Evolutionary conservation across 805 yeast genomes (phyloP), one percentile per base, ranked within the genome.

Genomic region (Clavispora phyllophila): DNA sequence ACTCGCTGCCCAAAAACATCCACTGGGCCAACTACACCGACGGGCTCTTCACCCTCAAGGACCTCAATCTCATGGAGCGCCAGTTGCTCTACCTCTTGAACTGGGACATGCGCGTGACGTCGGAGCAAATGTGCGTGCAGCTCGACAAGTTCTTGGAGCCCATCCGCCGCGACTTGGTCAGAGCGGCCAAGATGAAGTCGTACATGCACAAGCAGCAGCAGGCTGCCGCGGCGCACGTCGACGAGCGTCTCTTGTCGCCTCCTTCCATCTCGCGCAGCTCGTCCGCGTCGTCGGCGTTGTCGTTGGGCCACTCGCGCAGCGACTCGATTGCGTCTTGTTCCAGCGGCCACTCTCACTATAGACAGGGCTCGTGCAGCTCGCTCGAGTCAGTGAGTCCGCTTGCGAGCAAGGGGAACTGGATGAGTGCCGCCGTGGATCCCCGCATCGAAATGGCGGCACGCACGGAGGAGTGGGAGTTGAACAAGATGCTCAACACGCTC

Each of bases 21-120:
- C 89, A 84, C 61, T 85, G 95, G 95, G 81, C 87, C 32, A 76
- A 74, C 52, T 82, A 82, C 62, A 82, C 91, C 5, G 89, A 84
- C 54, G 88, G 87, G 2, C 68, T 85, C 33, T 84, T 85, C 63
- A 66, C 72, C 37, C 63, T 73, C 42, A 79, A 79, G 48, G 95
- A 85, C 59, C 79, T 85, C 50, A 84, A 84, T 61, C 68, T 84
- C 47, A 85, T 85, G 89, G 95, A 85, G 63, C 76, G 87, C 58
- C 91, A 85, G 62, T 66, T 85, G 45, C 68, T 84, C 40, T 78
- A 72, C 55, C 67, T 84, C 39, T 65, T 85, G 57, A 75, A 83
- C 62, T 85, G 90, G 89, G 83, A 85, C 59, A 66, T 84, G 47
- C 63, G 68, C 44, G 72, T 78, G 32, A 56, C 63, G 39, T 70